Base-by-base conservation (phyloP, 768 basidiomycete species). In the Auricularia auricula-judae region DNA sequence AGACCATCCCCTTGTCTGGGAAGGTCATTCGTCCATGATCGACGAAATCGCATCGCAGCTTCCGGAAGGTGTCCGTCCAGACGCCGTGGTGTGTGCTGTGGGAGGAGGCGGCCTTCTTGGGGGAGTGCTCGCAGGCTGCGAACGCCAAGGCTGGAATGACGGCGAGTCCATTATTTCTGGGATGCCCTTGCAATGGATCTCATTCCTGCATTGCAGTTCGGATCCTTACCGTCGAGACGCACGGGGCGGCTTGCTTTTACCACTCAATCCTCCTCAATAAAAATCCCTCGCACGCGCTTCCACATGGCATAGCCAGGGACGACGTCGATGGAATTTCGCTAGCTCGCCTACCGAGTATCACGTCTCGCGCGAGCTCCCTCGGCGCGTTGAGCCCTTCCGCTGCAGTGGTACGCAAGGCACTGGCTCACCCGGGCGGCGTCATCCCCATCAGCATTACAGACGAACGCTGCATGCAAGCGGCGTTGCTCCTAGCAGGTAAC, bases 11-110 rank as follows among this genome's bases (percentile, higher is more conserved):
- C 91, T 56, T 78, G 62, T 91, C 14, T 91, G 89, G 89, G 80
- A 86, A 70, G 90, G 90, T 1, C 87, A 91, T 69, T 80, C 84
- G n/a, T 86, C 87, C 18, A 85, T 91, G 80, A 76, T 91, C 47
- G 70, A 74, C 16, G 90, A 91, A 70, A 83, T 89, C 54, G 71
- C 76, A 18, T 69, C 72, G 11, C 86, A 89, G 66, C 75, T 90
- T 3, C 73, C 73, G 0, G 23, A 14, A 8, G 56, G 23, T 5
- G 66, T 68, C 3, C 81, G 80, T 68, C 88, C 89, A 3, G 82
- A 86, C 65, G 88, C 87, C 0, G 84, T 91, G 47, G 84, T 91
- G 65, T 91, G 89, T 70, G 85, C 85, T 62, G 87, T 91, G 11
- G 90, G 90, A 42, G 89, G 89, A 0, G 89, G 80, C 0, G 88